These are phyloP conservation scores for Saccharomycopsis javanensis DNA, from an alignment of 805 yeast genomes.

Conservation along the genomic window DNA sequence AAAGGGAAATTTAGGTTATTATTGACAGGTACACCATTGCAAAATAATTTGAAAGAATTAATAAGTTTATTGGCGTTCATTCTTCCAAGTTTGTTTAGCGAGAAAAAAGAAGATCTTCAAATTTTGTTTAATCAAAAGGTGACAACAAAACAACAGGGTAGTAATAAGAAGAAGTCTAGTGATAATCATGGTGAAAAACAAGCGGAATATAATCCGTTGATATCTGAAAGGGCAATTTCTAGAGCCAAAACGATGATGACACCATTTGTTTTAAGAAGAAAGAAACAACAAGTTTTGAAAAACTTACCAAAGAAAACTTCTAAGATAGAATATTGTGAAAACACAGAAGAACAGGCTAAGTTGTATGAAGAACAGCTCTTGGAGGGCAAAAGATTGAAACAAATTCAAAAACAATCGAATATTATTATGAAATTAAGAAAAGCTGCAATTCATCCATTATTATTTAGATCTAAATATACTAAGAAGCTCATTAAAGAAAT, in stretches of 20 bases:
- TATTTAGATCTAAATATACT: constrained; percentile 59
- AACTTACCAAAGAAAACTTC: constrained; percentile 77
- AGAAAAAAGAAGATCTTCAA: constrained; percentile 71
- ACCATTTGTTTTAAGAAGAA: constrained; percentile 89
- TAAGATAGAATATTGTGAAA: constrained; percentile 52
- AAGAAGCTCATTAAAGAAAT: constrained; percentile 49
- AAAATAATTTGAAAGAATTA: constrained; percentile 82
- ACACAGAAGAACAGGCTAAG: constrained; percentile 41
- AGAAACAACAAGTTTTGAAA: constrained; percentile 82
- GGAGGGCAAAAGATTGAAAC: constrained; percentile 28
- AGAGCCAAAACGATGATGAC: constrained; percentile 98
- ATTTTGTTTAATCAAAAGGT: constrained; percentile 83
- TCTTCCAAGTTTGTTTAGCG: constrained; percentile 71
- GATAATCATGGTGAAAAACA: constrained; percentile 29
- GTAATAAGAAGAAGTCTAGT: constrained; percentile 15
- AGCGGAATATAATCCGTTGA: constrained; percentile 58
- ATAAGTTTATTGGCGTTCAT: constrained; percentile 87
- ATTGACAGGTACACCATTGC: constrained; percentile 95
- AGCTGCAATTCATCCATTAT: constrained; percentile 85
- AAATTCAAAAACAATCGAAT: constrained; percentile 42
- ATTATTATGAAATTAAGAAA: constrained; percentile 83
- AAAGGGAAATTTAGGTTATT: constrained; percentile 76
- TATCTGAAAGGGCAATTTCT: constrained; percentile 83
- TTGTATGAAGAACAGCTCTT: constrained; percentile 56
- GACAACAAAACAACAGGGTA: constrained; percentile 38